Base-by-base conservation (phyloP, 441 rosid genomes). In the Pelargonium citronellum region DNA sequence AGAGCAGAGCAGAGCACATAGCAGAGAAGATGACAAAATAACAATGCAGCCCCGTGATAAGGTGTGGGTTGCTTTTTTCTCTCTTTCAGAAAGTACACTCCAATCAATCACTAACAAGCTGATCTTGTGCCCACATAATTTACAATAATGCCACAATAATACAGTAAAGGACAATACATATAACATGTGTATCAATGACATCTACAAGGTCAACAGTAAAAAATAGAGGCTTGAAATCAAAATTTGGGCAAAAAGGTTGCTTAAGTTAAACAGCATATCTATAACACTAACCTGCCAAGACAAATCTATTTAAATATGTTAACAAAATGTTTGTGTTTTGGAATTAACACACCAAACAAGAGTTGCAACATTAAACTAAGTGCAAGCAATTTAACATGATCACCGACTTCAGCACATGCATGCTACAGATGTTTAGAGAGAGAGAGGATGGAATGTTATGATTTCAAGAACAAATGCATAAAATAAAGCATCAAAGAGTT, bases 31-130 rank as follows among this genome's bases (percentile, higher is more conserved):
- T 70, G 84, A 82, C 89, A 81, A 85, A 71, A 0, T 30, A 17
- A 7, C 8, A 37, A 39, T 76, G 83, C 75, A 58, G 70, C 20
- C 89, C 87, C 87, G 91, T 87, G 91, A 87, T 66, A 44, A 63
- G 20, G 43, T 78, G 84, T 71, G 70, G 24, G 57, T 67, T 10
- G 19, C 60, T 6, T 64, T 49, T 64, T 30, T 24, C 17, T 24
- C 37, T 39, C 68, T 5, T 67, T n/a, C n/a, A n/a, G 30, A 22
- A 5, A 73, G 73, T 53, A 30, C 37, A 12, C 70, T 6, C 16
- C 73, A 39, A n/a, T 73, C 67, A 37, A 51, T 64, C 2, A 60
- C 81, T 60, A 78, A 73, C 79, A 73, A 63, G 39, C 64, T 64
- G 20, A 53, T 61, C 43, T 55, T 22, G 16, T 64, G 82, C 44